Percentiles rank a stretch among this genome's conserved stretches.
phyloP scores from a whole-genome alignment of 495 filamentous ascomycete species.

The Cercophora samala region DNA sequence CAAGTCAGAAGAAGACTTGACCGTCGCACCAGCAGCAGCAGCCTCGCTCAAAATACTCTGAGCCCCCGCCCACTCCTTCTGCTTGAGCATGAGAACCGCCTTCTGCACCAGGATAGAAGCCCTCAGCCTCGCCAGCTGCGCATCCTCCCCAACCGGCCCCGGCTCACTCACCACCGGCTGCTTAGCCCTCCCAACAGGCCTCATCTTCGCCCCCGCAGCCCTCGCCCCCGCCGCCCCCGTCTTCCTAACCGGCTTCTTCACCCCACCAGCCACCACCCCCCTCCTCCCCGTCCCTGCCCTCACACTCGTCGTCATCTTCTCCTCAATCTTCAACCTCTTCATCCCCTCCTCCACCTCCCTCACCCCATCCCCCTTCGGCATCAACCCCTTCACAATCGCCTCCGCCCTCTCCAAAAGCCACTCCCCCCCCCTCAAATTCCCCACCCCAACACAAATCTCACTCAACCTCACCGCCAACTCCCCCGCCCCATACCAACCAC shows the following conservation, averaged over 20 bases:
- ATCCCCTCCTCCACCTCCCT: slow-evolving; percentile 48
- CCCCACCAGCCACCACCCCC: not conserved
- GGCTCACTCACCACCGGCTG: slow-evolving; percentile 23
- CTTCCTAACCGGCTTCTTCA: slow-evolving; percentile 22
- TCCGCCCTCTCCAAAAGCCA: slow-evolving; percentile 41
- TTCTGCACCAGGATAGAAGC: slow-evolving; percentile 63
- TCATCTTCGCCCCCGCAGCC: slow-evolving; percentile 29
- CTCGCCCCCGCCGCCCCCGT: slow-evolving; percentile 21
- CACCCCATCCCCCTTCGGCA: slow-evolving; percentile 6
- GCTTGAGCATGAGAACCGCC: slow-evolving; percentile 53
- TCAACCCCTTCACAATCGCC: slow-evolving; percentile 28
- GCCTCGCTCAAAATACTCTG: slow-evolving; percentile 42
- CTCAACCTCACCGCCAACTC: slow-evolving; percentile 42
- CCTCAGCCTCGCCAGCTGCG: slow-evolving; percentile 55
- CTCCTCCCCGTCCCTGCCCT: slow-evolving; percentile 22
- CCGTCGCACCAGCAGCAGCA: slow-evolving; percentile 37
- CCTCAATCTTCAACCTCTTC: no score
- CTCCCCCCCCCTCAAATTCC: slow-evolving; percentile 37
- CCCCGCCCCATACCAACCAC: slow-evolving; percentile 47
- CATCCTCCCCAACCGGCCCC: slow-evolving; percentile 40
- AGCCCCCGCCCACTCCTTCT: slow-evolving; percentile 55
- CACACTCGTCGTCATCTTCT: slow-evolving; percentile 9
- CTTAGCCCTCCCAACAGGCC: slow-evolving; percentile 24
- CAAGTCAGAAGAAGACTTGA: slow-evolving; percentile 40
- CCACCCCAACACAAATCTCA: slow-evolving; percentile 42